These are phyloP conservation scores for Boletus reticulatus DNA, from an alignment of 768 basidiomycete species.

Conservation along the genomic window DNA sequence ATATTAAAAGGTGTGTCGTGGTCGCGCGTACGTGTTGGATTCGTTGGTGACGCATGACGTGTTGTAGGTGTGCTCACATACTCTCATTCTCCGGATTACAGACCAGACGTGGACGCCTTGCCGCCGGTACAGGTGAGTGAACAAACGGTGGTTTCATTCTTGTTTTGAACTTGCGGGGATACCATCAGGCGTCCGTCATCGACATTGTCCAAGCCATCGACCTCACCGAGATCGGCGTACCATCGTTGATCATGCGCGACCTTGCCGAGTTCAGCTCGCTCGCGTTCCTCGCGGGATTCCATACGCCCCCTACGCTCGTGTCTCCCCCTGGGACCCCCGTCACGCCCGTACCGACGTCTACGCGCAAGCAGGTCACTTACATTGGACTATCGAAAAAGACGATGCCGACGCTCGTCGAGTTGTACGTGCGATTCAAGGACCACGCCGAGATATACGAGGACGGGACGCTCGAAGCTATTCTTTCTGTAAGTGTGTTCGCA, in stretches of 20 bases:
- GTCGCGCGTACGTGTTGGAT: neutral
- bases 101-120: slow-evolving; percentile 82
- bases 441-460: slow-evolving; percentile 65
- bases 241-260: slow-evolving; percentile 78
- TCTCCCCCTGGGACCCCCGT: slow-evolving; percentile 10
- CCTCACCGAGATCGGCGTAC: slow-evolving; percentile 54
- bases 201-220: slow-evolving; percentile 69
- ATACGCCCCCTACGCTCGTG: slow-evolving; percentile 37
- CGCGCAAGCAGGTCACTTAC: slow-evolving; percentile 76
- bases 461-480: slow-evolving; percentile 80
- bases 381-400: slow-evolving; percentile 85
- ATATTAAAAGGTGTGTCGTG: slow-evolving; percentile 65
- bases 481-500: slow-evolving; percentile 53
- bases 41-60: neutral
- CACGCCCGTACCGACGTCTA: slow-evolving; percentile 12
- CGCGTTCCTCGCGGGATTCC: slow-evolving; percentile 82
- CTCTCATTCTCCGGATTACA: slow-evolving; percentile 76
- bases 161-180: slow-evolving; percentile 5
- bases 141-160: neutral
- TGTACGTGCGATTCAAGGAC: slow-evolving; percentile 68
- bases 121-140: slow-evolving; percentile 71
- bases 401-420: slow-evolving; percentile 81
- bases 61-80: slow-evolving; percentile 72
- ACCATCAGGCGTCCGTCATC: slow-evolving; percentile 63
- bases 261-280: slow-evolving; percentile 83